Evolutionary conservation across 2,329 filamentous ascomycete genomes (phyloP), one percentile per base, ranked within the genome.

Genomic region (Nemania sp.): DNA sequence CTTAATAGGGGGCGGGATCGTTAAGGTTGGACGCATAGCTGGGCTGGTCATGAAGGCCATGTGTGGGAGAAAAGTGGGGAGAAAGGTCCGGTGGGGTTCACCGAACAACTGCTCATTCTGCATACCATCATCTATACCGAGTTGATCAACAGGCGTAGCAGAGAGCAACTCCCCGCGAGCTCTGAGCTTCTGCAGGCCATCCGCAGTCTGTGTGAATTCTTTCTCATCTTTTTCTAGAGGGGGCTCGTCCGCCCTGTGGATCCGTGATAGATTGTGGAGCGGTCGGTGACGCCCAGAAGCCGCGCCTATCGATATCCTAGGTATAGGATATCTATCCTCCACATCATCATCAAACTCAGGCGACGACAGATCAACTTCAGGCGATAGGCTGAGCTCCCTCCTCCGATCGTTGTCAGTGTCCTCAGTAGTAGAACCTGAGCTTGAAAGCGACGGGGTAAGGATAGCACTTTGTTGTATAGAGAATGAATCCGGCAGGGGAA

Each of bases 151-250:
- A 20, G 70, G 68, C 26, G 72, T 70, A 26, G 62, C 62, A 30
- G 68, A 65, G 12, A 75, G 68, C 26, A 75, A 56, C 34, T 76
- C 75, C 23, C 79, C 77, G 39, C 71, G 78, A 19, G 85, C 75
- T 66, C 86, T 86, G 57, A 81, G 77, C 69, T 83, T 85, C 65
- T 84, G 90, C 64, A 97, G 82, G 43, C 88, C 90, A 62, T 91
- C 90, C 14, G 94, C 94, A 1, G 92, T 97, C 73, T 96, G 90
- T 6, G 93, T 97, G 68, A 99, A 99, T 72, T 97, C 94, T 68
- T 89, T 90, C 77, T 97, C 93, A 64, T 97, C 93, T 65, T 89
- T 91, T 75, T 97, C 93, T 31, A 97, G 79, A 14, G 91, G 91
- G 46, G 93, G 92, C 60, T 90, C 94, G 20, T 88, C 85, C n/a